Base-by-base conservation (phyloP, 176 grass and related monocot genomes). In the Elaeis guineensis region DNA sequence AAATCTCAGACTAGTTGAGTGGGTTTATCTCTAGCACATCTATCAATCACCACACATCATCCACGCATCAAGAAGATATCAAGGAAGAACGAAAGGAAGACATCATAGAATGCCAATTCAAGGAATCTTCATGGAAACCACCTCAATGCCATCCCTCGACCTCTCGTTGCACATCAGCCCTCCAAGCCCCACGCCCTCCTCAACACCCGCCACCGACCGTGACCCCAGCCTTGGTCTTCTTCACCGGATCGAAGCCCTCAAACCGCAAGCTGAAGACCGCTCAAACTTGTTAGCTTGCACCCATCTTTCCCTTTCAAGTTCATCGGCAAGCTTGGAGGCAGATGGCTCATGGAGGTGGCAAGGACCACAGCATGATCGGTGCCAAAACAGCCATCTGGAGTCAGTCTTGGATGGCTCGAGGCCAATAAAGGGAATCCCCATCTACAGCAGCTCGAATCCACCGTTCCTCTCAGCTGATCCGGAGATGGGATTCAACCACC, bases 111-210 rank as follows among this genome's bases (percentile, higher is more conserved):
- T 44, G 35, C 35, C 35, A 44, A 44, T 44, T 44, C 35, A 12
- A 44, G 35, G 35, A 44, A 44, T 44, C 35, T 44, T 44, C 35
- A 32, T 21, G 17, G 69, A 69, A 67, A 65, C 28, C 60, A 28
- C 72, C 25, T 73, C 72, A 20, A 50, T 69, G 21, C 49, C 63
- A 18, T 52, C 64, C 3, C 69, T 69, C 12, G 77, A 80, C 56
- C 56, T 80, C 49, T 72, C 77, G 5, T 61, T 80, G 6, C 63
- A 80, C 35, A 80, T 80, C 48, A 72, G 77, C 12, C 77, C 63
- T 1, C 77, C 77, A 3, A 67, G 22, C 53, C 67, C 21, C 9
- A 7, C 70, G 1, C 9, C 69, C 19, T 28, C 70, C 51, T 5
- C 21, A 14, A 25, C 23, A 16, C 2, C 64, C 17, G 6, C 0